Evolutionary conservation across 2,329 filamentous ascomycete species (phyloP).

Genomic region (Knufia fluminis): DNA sequence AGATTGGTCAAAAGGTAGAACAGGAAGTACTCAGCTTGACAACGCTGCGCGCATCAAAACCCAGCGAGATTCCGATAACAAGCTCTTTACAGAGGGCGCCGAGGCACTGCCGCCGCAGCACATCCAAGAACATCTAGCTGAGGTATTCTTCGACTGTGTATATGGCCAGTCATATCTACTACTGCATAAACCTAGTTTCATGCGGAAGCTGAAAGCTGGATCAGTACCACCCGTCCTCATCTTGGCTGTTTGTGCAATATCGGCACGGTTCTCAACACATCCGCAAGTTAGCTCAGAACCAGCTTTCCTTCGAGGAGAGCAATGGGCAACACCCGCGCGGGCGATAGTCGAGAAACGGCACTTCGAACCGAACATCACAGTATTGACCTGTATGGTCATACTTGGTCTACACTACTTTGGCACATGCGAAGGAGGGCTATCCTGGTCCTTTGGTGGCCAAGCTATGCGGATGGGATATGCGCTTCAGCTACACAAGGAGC

Average conservation of each 20-base stretch:
- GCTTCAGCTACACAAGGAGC: constrained; percentile 81
- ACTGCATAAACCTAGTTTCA: constrained; percentile 93
- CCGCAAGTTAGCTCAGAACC: constrained; percentile 67
- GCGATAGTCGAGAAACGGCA: constrained; percentile 80
- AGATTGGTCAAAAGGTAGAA: constrained; percentile 60
- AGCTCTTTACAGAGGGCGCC: constrained; percentile 68
- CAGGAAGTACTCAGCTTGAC: constrained; percentile 15
- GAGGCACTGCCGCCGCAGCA: constrained; percentile 77
- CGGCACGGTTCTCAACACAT: constrained; percentile 89
- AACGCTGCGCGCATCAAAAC: constrained; percentile 47
- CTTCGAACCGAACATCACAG: constrained; percentile 92
- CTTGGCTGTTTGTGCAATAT: constrained; percentile 87
- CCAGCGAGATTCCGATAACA: constrained; percentile 61
- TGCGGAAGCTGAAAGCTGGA: constrained; percentile 67
- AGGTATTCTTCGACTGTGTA: constrained; percentile 90
- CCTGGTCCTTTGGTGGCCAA: constrained; percentile 92
- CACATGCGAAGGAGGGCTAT: constrained; percentile 89
- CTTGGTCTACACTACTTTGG: constrained; percentile 92
- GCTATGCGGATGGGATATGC: constrained; percentile 96
- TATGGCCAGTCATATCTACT: constrained; percentile 94
- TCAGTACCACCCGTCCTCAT: constrained; percentile 81
- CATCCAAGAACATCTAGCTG: constrained; percentile 83
- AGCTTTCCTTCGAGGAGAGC: constrained; percentile 78
- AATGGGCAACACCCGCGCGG: constrained; percentile 80
- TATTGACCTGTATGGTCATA: constrained; percentile 79